A percentile compares a stretch with the other conserved stretches of the same genome.
Evolutionary conservation across 306 rosid species (phyloP).

Genomic region (Quercus mongolica): DNA sequence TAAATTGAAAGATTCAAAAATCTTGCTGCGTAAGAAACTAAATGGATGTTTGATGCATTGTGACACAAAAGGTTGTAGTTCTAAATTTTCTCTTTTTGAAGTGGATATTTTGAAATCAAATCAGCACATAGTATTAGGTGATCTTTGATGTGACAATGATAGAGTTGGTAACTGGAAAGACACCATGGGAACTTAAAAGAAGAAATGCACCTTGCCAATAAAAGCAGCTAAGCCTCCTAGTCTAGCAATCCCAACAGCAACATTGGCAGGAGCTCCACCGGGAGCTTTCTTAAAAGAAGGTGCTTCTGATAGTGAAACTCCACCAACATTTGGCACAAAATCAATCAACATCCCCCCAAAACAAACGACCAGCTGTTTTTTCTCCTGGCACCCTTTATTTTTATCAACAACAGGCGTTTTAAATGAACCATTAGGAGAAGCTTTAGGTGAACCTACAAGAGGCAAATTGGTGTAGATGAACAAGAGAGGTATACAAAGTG

Average conservation of each 20-base stretch:
- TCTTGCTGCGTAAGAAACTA: too few species aligned
- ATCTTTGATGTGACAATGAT: neutral
- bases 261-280: conserved; percentile 31
- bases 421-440: neutral
- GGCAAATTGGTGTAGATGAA: neutral
- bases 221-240: conserved; percentile 30
- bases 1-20: too few species aligned
- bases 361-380: conserved; percentile 20
- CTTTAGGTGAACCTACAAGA: conserved; percentile 20
- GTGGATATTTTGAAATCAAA: too few species aligned
- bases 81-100: too few species aligned
- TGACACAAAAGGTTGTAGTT: too few species aligned
- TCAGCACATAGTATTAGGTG: neutral
- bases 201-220: conserved; percentile 34
- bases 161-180: neutral
- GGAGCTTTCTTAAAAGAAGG: conserved; percentile 20
- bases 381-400: neutral
- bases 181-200: neutral
- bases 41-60: too few species aligned
- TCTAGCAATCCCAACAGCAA: conserved; percentile 32
- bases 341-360: conserved; percentile 40
- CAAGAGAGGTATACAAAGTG: neutral
- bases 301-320: conserved; percentile 32
- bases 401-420: neutral
- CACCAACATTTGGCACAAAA: conserved; percentile 12